Base-by-base conservation (phyloP, 2,329 filamentous ascomycete genomes). In the Fonsecaea pedrosoi region DNA sequence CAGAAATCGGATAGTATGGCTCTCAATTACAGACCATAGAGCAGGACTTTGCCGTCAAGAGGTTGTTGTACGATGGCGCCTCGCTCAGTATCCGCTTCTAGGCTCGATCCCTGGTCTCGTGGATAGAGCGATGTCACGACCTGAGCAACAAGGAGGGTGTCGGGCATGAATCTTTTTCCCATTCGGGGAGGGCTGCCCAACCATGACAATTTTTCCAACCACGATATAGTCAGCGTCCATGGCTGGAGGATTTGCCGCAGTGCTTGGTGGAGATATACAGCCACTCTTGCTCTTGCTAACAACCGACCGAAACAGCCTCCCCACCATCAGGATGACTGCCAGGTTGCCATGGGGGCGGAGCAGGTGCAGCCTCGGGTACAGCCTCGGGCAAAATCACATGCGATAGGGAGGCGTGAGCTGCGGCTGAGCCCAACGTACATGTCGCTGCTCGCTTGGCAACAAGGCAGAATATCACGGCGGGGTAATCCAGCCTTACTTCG, bases 1-100 rank as follows among this genome's bases (percentile, higher is more conserved):
- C 79, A 80, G 66, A 77, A 81, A 71, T 74, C 73, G 3, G 35
- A 55, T 1, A 32, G 4, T 6, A 71, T 82, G 0, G 74, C 77
- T 3, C 48, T 76, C 4, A 73, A 71, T 3, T 82, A 78, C 68
- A 75, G 75, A 68, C 81, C 1, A 34, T 54, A 13, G 7, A 32
- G 1, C 50, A 54, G 21, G 32, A 54, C 6, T n/a, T 32, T 3
- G 25, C 34, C 4, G 32, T 32, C 50, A 45, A 45, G 4, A 54
- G 32, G 9, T 32, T 34, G 21, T 34, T 25, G 21, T 54, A 54
- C 21, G 15, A 54, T 2, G 13, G 15, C 50, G 13, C 10, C 50
- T 32, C 21, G 50, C 32, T 32, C 50, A 54, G 6, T 34, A 32
- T 30, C 4, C 4, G 30, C 30, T 32, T 32, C 30, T 32, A 5